Percentiles rank a stretch among this genome's conserved stretches.
Conservation (phyloP, 768 basidiomycete genomes). For the Pleurotus djamor region DNA sequence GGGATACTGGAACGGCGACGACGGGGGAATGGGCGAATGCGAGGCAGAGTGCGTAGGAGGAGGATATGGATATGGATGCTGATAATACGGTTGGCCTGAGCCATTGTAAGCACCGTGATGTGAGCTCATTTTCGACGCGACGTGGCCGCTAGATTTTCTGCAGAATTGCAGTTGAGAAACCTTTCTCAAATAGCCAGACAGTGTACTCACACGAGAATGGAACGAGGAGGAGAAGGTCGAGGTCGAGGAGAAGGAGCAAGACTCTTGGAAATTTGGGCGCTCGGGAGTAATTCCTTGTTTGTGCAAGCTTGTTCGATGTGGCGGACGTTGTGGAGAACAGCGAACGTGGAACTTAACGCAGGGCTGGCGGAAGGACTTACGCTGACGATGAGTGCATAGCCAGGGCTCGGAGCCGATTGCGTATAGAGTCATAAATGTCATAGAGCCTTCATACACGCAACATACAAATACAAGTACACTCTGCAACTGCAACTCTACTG, state of each 20-base stretch:
- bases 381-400: too few species aligned
- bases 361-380: too few species aligned
- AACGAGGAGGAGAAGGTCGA: neutral
- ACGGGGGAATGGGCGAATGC: neutral
- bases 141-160: neutral
- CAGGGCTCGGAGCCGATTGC: too few species aligned
- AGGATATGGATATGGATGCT: constrained; percentile 29
- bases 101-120: constrained; percentile 2
- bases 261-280: neutral
- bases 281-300: neutral
- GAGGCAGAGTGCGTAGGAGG: neutral
- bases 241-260: neutral
- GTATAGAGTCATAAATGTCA: too few species aligned
- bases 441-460: too few species aligned
- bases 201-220: neutral
- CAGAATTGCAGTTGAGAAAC: neutral
- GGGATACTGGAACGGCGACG: constrained; percentile 3
- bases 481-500: too few species aligned
- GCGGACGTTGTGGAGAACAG: neutral
- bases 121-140: neutral
- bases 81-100: constrained; percentile 14
- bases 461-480: too few species aligned
- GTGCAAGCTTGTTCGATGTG: neutral
- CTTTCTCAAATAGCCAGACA: too few species aligned
- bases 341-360: too few species aligned